Evolutionary conservation across 2,329 filamentous ascomycete genomes (phyloP).

Genomic region (Colletotrichum sp.): DNA sequence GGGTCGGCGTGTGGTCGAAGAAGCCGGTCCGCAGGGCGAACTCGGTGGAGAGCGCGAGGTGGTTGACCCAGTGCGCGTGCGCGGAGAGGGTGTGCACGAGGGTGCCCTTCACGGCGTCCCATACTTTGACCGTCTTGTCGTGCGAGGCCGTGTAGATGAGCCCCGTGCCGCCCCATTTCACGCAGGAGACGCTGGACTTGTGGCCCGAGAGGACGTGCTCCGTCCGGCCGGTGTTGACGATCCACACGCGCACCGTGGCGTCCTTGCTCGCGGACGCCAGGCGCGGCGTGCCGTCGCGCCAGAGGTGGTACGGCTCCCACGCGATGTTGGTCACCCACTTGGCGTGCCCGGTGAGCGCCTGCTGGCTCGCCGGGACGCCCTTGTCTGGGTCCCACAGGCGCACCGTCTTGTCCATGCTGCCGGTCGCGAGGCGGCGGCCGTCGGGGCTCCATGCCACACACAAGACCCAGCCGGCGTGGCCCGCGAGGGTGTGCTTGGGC

Average conservation of each 20-base stretch:
- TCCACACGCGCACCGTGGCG: conserved; percentile 85
- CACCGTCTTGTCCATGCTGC: conserved; percentile 92
- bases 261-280: conserved; percentile 92
- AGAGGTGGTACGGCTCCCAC: conserved; percentile 94
- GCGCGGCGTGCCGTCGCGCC: conserved; percentile 74
- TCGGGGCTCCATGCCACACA: conserved; percentile 89
- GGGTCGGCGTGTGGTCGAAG: conserved; percentile 80
- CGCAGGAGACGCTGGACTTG: conserved; percentile 86
- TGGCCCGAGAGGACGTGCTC: conserved; percentile 88
- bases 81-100: conserved; percentile 79
- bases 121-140: conserved; percentile 91
- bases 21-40: conserved; percentile 86
- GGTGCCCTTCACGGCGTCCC: conserved; percentile 81
- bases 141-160: conserved; percentile 85
- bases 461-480: conserved; percentile 89
- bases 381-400: conserved; percentile 86
- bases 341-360: conserved; percentile 78
- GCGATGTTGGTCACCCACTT: conserved; percentile 84
- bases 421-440: conserved; percentile 80
- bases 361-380: conserved; percentile 72
- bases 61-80: conserved; percentile 96
- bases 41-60: conserved; percentile 91
- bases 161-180: conserved; percentile 92
- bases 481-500: conserved; percentile 82
- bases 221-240: conserved; percentile 76